Evolutionary conservation across 2,329 filamentous ascomycete genomes (phyloP), one percentile per base, ranked within the genome.

Genomic region (Ophiostoma populinum): DNA sequence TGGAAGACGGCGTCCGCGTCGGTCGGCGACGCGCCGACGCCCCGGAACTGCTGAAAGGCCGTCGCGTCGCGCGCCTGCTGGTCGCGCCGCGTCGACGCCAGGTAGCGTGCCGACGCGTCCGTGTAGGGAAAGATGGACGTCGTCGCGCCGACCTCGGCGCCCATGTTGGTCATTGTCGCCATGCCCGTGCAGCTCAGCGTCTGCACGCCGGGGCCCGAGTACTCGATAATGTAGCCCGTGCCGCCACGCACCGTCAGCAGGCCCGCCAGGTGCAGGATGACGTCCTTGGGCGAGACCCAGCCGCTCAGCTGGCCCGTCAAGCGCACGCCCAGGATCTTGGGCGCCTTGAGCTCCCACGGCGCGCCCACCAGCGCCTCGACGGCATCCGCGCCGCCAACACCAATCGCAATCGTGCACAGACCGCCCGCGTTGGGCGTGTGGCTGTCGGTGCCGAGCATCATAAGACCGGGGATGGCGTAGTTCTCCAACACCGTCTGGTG

Each of bases 381-480:
- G 17, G 90, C 90, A 58, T 98, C 90, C 17, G 90, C 90, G 50
- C 90, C 90, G 51, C 90, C 90, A 22, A 98, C 90, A 55, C 90
- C 90, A 53, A 98, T 95, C 7, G 90, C 90, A 49, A 94, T 83
- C 4, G 83, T 86, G 46, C 80, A 85, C 36, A 95, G 63, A 40
- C 90, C 90, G 47, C 90, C 90, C n/a, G 83, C 90, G 52, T 95
- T 98, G 28, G 90, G 90, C 30, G 85, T 94, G 57, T 98, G 90
- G 50, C 82, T 92, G 57, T 98, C 90, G 20, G 90, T 98, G 37
- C 90, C 90, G 26, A 98, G 70, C 85, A 98, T 95, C 86, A 98
- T 94, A 47, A 95, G 59, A 33, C 90, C 90, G 15, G 90, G 90
- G n/a, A 87, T 75, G 22, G 86, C 81, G 53, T 98, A 98, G 60